Base-by-base conservation (phyloP, 805 yeast genomes). In the Torulaspora maleeae region DNA sequence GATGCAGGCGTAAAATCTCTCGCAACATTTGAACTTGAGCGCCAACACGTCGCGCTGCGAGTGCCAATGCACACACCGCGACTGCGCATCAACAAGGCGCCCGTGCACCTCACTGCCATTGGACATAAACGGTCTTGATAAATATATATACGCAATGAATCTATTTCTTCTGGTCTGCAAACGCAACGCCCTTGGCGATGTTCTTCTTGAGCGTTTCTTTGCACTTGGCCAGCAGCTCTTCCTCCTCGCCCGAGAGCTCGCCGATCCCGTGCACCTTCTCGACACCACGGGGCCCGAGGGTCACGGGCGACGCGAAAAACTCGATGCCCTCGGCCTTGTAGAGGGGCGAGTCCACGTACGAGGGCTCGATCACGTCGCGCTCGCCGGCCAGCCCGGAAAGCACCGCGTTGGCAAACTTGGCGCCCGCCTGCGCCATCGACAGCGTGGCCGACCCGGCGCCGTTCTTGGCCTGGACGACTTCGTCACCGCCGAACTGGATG, bases 401-500 rank as follows among this genome's bases (percentile, higher is more conserved):
- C 32, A 82, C 80, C 24, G 86, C 71, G 62, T 80, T 73, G 56
- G 85, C 78, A 65, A 84, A 80, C 68, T 81, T 78, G 48, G 86
- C 83, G 71, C 93, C 95, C 46, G 95, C 95, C 67, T 81, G 86
- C 48, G 95, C 95, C 95, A 87, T 87, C 52, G 95, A 87, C 59
- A 87, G 76, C 50, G 96, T 87, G 57, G 95, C 95, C 27, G 95
- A 86, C 60, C 96, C 96, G 57, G 90, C 88, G 70, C 96, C 96
- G 63, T 86, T 80, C 77, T 87, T 87, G 60, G 95, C 95, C 73
- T 86, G 77, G 59, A 87, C 95, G 56, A 87, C 95, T 76, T 87
- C 96, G 66, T 87, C 96, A 74, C 96, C 96, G 71, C 95, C 96
- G 64, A 85, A 89, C 75, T 89, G 96, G 68, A 89, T 86, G 71